Base-by-base conservation (phyloP, 257 asterid species). In the Galeopsis tetrahit region DNA sequence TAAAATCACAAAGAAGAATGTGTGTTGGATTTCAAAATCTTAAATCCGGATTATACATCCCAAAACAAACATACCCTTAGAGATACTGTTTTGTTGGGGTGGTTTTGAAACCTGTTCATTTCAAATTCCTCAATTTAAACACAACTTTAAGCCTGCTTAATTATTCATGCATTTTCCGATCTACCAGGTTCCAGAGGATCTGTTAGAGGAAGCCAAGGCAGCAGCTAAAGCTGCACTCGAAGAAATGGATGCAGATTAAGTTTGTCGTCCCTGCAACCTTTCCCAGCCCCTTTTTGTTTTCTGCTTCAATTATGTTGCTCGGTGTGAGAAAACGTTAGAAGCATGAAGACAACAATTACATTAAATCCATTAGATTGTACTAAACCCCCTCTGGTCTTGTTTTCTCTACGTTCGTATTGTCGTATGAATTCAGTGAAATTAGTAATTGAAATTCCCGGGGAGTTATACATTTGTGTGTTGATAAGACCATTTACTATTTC, bases 211-310 rank as follows among this genome's bases (percentile, higher is more conserved):
- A 84, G 96, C 92, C 72, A 90, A 87, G 81, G 69, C 79, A 46
- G 96, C 92, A 31, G 96, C 96, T 34, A 87, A 86, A 82, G 92
- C 88, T 4, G 96, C 96, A 31, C 91, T 90, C 3, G 96, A 90
- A 79, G 96, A 90, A 78, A 90, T 90, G 94, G 95, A 89, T 80
- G 94, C 96, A 2, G 93, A 87, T 79, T 89, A 83, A 44, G 79
- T 31, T 57, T 46, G 51, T 13, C 59, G 5, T 66, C 48, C n/a
- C 53, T 38, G 33, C 4, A 39, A 28, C 66, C 76, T 11, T 14
- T 34, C 38, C 35, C 46, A 15, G 40, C 17, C 62, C 35, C 14
- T 28, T 61, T 44, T 11, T 31, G 38, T 66, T 71, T 58, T 17
- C 68, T 10, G 73, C 77, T 77, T 49, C 51, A 34, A 21, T 63